Conservation (phyloP, 2,329 filamentous ascomycete genomes). For the Rhynchosporium agropyri region DNA sequence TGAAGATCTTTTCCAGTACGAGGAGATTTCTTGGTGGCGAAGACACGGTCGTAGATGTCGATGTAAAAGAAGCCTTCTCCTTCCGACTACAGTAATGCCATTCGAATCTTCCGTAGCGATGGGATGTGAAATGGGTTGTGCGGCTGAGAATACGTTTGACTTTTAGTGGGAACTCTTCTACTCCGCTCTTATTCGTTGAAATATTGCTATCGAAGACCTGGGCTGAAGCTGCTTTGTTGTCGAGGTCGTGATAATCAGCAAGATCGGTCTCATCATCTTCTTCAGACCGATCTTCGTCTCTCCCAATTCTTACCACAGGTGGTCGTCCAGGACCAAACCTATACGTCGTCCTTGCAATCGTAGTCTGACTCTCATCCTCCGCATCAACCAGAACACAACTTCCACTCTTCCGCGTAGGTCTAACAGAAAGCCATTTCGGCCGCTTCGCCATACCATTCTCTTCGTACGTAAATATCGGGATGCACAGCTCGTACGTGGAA, state of each 20-base stretch:
- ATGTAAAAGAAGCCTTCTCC: conserved; percentile 43
- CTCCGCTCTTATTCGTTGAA: neutral
- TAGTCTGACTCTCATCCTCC: conserved; percentile 42
- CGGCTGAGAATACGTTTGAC: conserved; percentile 45
- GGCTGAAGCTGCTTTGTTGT: neutral
- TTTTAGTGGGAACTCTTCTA: conserved; percentile 6
- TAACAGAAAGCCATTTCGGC: conserved; percentile 54
- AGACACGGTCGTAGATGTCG: neutral
- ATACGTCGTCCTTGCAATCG: conserved; percentile 57
- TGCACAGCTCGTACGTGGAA: conserved; percentile 45
- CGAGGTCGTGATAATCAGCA: conserved; percentile 27
- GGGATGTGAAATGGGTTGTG: conserved; percentile 50
- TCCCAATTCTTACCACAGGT: conserved; percentile 47
- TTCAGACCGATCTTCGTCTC: conserved; percentile 1
- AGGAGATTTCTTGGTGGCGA: conserved; percentile 46
- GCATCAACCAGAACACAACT: conserved; percentile 52
- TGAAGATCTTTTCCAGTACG: conserved; percentile 51
- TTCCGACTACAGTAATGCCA: conserved; percentile 57
- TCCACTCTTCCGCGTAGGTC: conserved; percentile 51
- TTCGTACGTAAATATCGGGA: conserved; percentile 46
- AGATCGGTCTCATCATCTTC: conserved; percentile 40
- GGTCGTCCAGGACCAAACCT: conserved; percentile 57
- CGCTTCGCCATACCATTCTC: conserved; percentile 23
- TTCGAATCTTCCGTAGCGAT: conserved; percentile 51
- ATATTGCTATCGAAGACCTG: neutral